Conservation (phyloP, 129 eudicot genomes). For the Arctium minus region DNA sequence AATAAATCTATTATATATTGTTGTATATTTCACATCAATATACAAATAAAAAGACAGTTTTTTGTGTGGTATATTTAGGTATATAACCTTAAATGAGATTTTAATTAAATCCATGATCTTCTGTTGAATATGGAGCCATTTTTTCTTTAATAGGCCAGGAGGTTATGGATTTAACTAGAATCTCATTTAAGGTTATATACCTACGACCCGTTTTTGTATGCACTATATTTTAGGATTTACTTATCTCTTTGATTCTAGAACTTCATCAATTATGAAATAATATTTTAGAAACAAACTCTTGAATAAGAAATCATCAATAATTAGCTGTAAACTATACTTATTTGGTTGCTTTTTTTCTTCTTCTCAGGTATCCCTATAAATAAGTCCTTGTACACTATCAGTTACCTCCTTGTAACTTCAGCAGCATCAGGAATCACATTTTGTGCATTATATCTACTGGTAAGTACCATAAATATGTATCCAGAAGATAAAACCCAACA, state of each 20-base stretch:
- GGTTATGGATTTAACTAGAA: too few species aligned
- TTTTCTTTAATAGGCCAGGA: too few species aligned
- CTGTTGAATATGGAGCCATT: too few species aligned
- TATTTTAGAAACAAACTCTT: not conserved
- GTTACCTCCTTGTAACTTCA: slow-evolving; percentile 68
- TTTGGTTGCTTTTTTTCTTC: not conserved
- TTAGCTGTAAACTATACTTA: not conserved
- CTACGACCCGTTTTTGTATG: not conserved
- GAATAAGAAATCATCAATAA: not conserved
- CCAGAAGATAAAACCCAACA: not conserved
- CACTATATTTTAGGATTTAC: not conserved
- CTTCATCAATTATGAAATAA: not conserved
- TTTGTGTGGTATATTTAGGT: too few species aligned
- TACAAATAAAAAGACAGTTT: not conserved
- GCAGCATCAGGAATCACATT: slow-evolving; percentile 75
- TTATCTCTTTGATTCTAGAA: not conserved
- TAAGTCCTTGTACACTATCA: slow-evolving; percentile 67
- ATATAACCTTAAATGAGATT: too few species aligned
- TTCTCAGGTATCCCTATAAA: slow-evolving; percentile 72
- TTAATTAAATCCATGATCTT: too few species aligned
- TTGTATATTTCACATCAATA: not conserved
- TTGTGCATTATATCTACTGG: slow-evolving; percentile 56
- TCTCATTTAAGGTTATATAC: not conserved
- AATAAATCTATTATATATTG: too few species aligned
- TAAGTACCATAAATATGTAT: slow-evolving; percentile 24